Conservation (phyloP, 305 asterid genomes). For the Solanum hybrid region DNA sequence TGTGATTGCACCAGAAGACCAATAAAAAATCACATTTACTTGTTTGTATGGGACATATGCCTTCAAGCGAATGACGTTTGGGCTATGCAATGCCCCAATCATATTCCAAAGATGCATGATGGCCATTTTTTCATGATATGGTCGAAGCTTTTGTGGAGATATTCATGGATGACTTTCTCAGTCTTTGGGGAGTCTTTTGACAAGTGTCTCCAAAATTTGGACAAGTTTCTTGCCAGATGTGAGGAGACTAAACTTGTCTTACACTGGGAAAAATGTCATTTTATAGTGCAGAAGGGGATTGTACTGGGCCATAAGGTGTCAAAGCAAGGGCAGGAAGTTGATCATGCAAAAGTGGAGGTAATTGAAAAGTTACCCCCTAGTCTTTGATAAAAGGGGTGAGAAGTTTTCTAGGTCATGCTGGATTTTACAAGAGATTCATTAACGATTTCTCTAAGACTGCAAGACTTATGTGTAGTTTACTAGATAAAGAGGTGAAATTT, state of each 20-base stretch:
- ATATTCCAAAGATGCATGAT: background rate
- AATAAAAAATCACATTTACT: background rate
- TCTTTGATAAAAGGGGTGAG: background rate
- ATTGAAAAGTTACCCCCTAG: background rate
- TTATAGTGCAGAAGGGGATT: too few relatives aligned
- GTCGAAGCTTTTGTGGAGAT: background rate
- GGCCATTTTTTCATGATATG: background rate
- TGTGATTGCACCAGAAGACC: background rate
- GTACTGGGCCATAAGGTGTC: background rate
- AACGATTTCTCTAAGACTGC: too few relatives aligned
- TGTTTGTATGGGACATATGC: background rate
- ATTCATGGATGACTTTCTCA: too few relatives aligned
- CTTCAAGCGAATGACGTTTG: background rate
- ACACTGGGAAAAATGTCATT: background rate
- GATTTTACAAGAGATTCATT: background rate
- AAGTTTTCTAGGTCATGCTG: background rate
- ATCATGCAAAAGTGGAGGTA: background rate
- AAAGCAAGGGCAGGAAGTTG: background rate
- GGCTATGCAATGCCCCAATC: background rate
- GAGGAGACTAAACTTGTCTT: background rate
- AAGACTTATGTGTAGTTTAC: background rate
- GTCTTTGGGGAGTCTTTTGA: background rate
- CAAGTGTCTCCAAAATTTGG: background rate
- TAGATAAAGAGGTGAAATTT: background rate
- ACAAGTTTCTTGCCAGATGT: background rate